phyloP scores from a whole-genome alignment of 1,139 yeast genomes.

The Blastobotrys proliferans region DNA sequence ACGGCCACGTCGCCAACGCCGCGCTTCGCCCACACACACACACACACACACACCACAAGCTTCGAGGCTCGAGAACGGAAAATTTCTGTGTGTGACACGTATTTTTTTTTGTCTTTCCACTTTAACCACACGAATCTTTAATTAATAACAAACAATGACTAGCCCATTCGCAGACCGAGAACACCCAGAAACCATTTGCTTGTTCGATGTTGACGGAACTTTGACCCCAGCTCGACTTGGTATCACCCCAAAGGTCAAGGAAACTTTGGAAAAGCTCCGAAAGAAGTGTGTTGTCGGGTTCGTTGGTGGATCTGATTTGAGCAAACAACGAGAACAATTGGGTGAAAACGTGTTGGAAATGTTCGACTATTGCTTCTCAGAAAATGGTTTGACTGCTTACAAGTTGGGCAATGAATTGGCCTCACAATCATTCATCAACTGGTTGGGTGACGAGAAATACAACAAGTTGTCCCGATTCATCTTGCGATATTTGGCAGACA shows the following conservation, averaged over 20 bases:
- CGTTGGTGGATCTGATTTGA: constrained; percentile 96
- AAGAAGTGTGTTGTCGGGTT: constrained; percentile 92
- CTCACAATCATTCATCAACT: constrained; percentile 85
- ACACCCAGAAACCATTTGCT: constrained; percentile 47
- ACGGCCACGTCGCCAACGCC: no score
- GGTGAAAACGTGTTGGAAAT: constrained; percentile 67
- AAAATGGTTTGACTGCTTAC: constrained; percentile 97
- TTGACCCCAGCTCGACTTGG: constrained; percentile 92
- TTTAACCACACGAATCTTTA: background rate
- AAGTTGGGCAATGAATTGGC: constrained; percentile 83
- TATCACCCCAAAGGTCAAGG: constrained; percentile 75
- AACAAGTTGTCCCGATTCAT: constrained; percentile 82
- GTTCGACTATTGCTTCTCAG: constrained; percentile 95
- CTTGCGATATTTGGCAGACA: constrained; percentile 73
- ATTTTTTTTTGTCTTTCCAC: background rate
- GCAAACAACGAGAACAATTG: constrained; percentile 93
- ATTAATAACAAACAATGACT: background rate
- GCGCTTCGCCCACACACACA: no score
- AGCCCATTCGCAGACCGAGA: constrained; percentile 33
- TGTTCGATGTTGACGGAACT: constrained; percentile 98
- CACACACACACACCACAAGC: no score
- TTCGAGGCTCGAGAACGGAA: no score
- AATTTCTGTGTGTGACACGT: no score
- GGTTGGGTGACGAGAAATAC: constrained; percentile 96
- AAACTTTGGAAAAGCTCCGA: constrained; percentile 68